A percentile compares a stretch with the other conserved stretches of the same genome.
These are phyloP conservation scores for Aspergillus pseudonomiae DNA, from an alignment of 2,329 filamentous ascomycete species.

Conservation along the genomic window DNA sequence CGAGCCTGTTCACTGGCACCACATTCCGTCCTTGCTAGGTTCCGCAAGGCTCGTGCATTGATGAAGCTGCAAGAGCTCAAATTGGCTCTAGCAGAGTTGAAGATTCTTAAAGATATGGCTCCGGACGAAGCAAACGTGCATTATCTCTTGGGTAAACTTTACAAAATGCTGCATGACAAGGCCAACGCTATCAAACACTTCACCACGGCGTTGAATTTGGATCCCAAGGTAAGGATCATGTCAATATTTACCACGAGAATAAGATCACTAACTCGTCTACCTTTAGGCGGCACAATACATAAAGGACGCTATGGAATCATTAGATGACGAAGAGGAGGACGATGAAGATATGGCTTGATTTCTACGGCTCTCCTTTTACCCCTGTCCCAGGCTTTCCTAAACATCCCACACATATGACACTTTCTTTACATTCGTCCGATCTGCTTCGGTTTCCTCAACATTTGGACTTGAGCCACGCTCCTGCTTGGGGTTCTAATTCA, in stretches of 20 bases:
- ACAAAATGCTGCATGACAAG: slow-evolving; percentile 62
- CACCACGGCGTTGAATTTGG: slow-evolving; percentile 90
- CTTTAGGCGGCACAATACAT: slow-evolving; percentile 83
- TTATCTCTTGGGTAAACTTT: slow-evolving; percentile 77
- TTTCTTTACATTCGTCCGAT: slow-evolving; percentile 4
- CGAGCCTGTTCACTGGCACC: slow-evolving; percentile 83
- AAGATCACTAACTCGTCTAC: not conserved
- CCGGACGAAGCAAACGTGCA: slow-evolving; percentile 96
- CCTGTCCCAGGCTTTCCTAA: slow-evolving; percentile 19
- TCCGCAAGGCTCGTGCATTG: slow-evolving; percentile 88
- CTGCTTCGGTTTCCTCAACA: not conserved
- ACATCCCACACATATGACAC: slow-evolving; percentile 17
- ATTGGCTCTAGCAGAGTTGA: slow-evolving; percentile 77
- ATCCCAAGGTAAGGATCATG: slow-evolving; percentile 75
- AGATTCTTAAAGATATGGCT: slow-evolving; percentile 85
- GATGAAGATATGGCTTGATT: slow-evolving; percentile 53
- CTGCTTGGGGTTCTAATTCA: slow-evolving; percentile 13
- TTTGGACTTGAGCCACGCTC: not conserved
- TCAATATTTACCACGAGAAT: not conserved
- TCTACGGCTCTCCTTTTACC: not conserved
- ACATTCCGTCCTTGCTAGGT: slow-evolving; percentile 77
- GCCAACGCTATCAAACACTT: slow-evolving; percentile 87
- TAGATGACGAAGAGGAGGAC: slow-evolving; percentile 72
- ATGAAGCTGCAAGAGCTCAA: slow-evolving; percentile 73
- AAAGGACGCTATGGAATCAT: slow-evolving; percentile 92